phyloP scores from a whole-genome alignment of 176 grass and related monocot species.

The Phragmites australis region DNA sequence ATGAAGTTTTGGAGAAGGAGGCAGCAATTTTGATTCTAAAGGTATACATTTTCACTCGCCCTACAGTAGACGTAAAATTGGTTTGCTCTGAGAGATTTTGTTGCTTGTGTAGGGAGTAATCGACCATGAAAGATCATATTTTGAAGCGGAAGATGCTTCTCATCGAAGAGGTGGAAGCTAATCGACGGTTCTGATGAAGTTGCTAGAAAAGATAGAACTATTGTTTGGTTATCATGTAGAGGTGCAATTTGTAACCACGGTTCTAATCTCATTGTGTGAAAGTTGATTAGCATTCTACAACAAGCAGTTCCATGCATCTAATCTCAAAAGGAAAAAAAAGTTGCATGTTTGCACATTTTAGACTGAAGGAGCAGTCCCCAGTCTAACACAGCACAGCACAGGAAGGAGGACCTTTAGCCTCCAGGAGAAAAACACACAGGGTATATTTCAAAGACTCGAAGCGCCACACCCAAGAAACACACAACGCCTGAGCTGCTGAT shows the following conservation, averaged over 20 bases:
- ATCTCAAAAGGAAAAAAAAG: background rate
- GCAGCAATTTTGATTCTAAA: constrained; percentile 71
- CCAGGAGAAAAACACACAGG: too few species aligned
- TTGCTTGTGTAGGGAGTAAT: constrained; percentile 50
- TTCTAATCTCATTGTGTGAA: background rate
- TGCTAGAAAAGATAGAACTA: background rate
- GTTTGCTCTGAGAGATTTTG: background rate
- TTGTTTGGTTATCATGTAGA: background rate
- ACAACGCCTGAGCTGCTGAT: too few species aligned
- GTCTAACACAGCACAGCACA: too few species aligned
- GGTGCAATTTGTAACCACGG: background rate
- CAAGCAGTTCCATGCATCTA: background rate
- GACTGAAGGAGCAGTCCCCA: too few species aligned
- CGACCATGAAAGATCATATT: constrained; percentile 58
- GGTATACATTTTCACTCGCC: constrained; percentile 25
- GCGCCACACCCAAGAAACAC: too few species aligned
- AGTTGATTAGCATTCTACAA: background rate
- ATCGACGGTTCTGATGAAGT: background rate
- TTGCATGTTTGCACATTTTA: too few species aligned
- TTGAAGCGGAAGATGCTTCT: constrained; percentile 39
- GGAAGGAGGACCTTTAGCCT: too few species aligned
- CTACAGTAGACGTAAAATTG: background rate
- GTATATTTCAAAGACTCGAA: too few species aligned
- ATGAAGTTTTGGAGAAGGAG: constrained; percentile 79
- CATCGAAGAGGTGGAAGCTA: background rate